phyloP scores from a whole-genome alignment of 2,329 filamentous ascomycete species.

The Sarocladiaceae sp. region DNA sequence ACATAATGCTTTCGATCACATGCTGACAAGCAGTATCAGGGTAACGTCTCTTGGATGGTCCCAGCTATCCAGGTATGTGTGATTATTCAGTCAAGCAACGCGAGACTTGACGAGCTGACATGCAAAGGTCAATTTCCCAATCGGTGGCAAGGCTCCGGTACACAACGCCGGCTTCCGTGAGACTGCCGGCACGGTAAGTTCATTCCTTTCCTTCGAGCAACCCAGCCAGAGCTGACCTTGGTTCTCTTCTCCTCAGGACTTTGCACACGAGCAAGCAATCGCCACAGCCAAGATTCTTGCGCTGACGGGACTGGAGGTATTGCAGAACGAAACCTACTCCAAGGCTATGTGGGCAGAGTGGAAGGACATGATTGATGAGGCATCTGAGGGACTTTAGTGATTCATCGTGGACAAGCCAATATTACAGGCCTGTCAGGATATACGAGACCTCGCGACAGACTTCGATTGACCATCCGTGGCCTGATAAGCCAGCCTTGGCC shows the following conservation, averaged over 20 bases:
- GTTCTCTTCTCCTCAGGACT: constrained; percentile 8
- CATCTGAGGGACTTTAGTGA: not conserved
- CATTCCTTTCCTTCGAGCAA: not conserved
- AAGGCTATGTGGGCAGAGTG: constrained; percentile 12
- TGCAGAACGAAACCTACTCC: constrained; percentile 13
- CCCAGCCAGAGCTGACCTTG: not conserved
- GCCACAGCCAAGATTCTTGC: constrained; percentile 12
- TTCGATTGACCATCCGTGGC: no score
- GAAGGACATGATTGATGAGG: constrained; percentile 11
- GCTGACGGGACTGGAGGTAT: constrained; percentile 11
- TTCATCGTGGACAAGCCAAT: no score
- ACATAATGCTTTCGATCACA: not conserved
- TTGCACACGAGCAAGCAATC: constrained; percentile 11
- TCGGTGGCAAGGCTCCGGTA: constrained; percentile 11
- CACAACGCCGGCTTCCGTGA: constrained; percentile 13
- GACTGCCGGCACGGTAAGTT: constrained; percentile 11
- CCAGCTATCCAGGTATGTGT: constrained; percentile 13
- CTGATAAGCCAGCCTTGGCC: no score
- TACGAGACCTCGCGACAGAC: no score
- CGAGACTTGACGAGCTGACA: no score
- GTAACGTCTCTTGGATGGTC: constrained; percentile 13
- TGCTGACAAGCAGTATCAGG: not conserved
- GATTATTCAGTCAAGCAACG: no score
- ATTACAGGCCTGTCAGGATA: no score
- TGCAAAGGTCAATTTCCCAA: no score